These are phyloP conservation scores for Antrodiella citrinella DNA, from an alignment of 768 basidiomycete species.

Conservation along the genomic window DNA sequence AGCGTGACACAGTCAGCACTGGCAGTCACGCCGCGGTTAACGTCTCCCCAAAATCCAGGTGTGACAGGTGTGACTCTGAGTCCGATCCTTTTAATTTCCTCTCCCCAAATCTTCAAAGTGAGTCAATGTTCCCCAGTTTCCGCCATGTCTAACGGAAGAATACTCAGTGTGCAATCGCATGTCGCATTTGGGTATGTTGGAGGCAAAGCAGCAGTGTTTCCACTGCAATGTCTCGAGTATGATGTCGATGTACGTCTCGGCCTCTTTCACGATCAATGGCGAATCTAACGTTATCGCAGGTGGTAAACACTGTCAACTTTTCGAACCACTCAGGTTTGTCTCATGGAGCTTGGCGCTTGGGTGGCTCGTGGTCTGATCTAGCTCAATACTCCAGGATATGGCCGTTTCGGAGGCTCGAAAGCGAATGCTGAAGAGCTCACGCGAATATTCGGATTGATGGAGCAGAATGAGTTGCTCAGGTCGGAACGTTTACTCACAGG, in stretches of 20 bases:
- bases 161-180: constrained; percentile 90
- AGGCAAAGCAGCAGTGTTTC: constrained; percentile 70
- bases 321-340: constrained; percentile 81
- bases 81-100: not conserved
- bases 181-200: constrained; percentile 94
- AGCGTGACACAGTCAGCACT: not conserved
- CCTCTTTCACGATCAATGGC: not conserved
- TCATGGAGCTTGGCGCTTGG: not conserved
- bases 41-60: not conserved
- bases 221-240: constrained; percentile 81
- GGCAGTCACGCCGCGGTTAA: not conserved
- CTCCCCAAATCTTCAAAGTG: not conserved
- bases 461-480: constrained; percentile 63
- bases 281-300: constrained; percentile 30
- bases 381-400: constrained; percentile 56
- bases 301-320: constrained; percentile 89
- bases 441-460: constrained; percentile 65
- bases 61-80: not conserved
- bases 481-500: constrained; percentile 78
- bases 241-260: constrained; percentile 78
- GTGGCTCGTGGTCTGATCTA: not conserved
- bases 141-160: constrained; percentile 33
- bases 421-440: constrained; percentile 72
- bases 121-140: not conserved
- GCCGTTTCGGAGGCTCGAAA: constrained; percentile 70